Conservation (phyloP, 2,329 filamentous ascomycete genomes). For the Myriangium duriaei region DNA sequence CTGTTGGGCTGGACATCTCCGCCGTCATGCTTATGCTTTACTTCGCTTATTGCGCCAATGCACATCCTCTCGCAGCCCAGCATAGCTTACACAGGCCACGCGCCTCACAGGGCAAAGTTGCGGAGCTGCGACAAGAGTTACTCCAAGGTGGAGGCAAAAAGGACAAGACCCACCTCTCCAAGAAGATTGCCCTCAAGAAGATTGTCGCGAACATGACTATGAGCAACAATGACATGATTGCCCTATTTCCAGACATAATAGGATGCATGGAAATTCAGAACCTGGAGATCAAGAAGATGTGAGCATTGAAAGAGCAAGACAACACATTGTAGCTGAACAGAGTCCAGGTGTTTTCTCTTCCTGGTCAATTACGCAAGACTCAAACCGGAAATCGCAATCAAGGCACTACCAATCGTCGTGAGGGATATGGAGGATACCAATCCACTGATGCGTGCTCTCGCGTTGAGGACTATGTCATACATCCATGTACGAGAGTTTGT, state of each 20-base stretch:
- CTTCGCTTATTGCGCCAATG: conserved; percentile 26
- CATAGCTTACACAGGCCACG: conserved; percentile 36
- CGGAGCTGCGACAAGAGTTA: conserved; percentile 88
- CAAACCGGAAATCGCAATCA: conserved; percentile 86
- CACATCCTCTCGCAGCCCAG: conserved; percentile 5
- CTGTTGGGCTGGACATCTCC: not conserved
- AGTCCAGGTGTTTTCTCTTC: conserved; percentile 82
- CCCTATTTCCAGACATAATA: conserved; percentile 88
- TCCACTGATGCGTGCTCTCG: conserved; percentile 80
- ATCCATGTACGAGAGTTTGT: conserved; percentile 95
- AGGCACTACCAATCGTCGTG: conserved; percentile 78
- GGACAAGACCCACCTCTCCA: conserved; percentile 87
- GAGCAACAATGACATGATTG: conserved; percentile 99
- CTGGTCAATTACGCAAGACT: conserved; percentile 92
- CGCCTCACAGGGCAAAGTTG: conserved; percentile 82
- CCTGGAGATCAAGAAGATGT: conserved; percentile 99
- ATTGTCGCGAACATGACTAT: conserved; percentile 99
- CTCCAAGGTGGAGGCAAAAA: conserved; percentile 70
- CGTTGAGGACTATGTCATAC: conserved; percentile 91
- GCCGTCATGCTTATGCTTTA: conserved; percentile 26
- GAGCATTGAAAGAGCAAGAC: conserved; percentile 20
- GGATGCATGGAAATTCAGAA: conserved; percentile 89
- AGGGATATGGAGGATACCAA: conserved; percentile 89
- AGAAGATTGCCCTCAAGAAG: conserved; percentile 98
- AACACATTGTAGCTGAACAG: conserved; percentile 19